Base-by-base conservation (phyloP, 2,329 filamentous ascomycete genomes). In the Arthrinium puccinioides region DNA sequence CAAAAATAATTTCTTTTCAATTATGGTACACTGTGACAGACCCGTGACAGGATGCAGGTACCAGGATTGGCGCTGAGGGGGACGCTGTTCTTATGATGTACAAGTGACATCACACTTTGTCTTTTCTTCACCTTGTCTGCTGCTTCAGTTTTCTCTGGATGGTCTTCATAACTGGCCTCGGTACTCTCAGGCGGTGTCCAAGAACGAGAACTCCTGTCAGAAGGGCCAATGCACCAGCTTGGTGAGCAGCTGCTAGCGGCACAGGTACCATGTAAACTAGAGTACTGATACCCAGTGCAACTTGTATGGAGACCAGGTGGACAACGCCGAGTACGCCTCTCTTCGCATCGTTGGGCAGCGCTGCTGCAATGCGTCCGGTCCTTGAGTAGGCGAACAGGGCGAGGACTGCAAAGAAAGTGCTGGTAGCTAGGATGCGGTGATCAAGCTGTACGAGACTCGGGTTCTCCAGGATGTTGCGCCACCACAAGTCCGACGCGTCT, bases 401-500 rank as follows among this genome's bases (percentile, higher is more conserved):
- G 46, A 94, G 67, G 43, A 97, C 78, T 44, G 84, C 75, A 37
- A 78, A 83, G 61, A 95, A 94, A 1, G 90, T 95, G 13, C 87
- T 88, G 32, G 82, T 87, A 41, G 92, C 94, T 24, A 97, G 73
- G 50, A 94, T 86, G 30, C 94, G 83, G 68, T 98, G 92, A 63
- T 98, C 87, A 30, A 98, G 77, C 66, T 98, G 94, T 3, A 97
- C 94, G 19, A 94, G 77, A 13, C 85, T 89, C 4, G 92, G 94
- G 66, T 98, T 98, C 69, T 97, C 92, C 23, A 97, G 81, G 72
- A 94, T 84, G 65, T 98, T 98, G 54, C 92, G 82, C 92, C 92
- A 98, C 79, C 84, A 88, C 14, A 97, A 69, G 54, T 98, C 94
- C 10, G 80, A 82, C 28, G 75, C 69, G 57, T 95, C 87, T 27